Conservation (phyloP, 768 basidiomycete genomes). For the Mycena belliarum region DNA sequence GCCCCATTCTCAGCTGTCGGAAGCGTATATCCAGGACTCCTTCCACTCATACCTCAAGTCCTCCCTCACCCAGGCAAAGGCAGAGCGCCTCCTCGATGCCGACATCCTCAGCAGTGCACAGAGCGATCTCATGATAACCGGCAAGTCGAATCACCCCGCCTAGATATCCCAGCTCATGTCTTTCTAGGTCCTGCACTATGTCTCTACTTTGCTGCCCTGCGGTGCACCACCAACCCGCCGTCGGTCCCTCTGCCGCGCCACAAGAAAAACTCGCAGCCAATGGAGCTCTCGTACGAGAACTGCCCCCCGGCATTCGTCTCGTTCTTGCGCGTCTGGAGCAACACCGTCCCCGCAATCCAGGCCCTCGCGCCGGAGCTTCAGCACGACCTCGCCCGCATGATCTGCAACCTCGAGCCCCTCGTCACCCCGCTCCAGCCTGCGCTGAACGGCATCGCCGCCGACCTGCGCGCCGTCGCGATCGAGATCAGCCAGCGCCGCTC, state of each 20-base stretch:
- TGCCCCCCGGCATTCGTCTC: conserved; percentile 47
- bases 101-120: conserved; percentile 77
- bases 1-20: conserved; percentile 44
- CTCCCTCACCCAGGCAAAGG: conserved; percentile 76
- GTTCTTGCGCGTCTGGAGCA: conserved; percentile 75
- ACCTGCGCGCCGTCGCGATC: conserved; percentile 82
- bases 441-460: conserved; percentile 68
- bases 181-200: conserved; percentile 72
- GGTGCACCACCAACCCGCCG: conserved; percentile 74
- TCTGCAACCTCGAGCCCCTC: conserved; percentile 64
- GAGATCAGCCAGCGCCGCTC: conserved; percentile 84
- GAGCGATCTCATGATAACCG: conserved; percentile 84
- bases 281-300: conserved; percentile 19
- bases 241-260: conserved; percentile 75
- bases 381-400: conserved; percentile 80
- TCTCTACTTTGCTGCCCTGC: conserved; percentile 81
- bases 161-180: not conserved
- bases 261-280: conserved; percentile 45
- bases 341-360: conserved; percentile 66
- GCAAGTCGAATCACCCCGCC: conserved; percentile 32
- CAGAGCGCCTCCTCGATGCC: conserved; percentile 70
- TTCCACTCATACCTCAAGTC: conserved; percentile 85
- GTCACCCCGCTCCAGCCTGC: conserved; percentile 39
- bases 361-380: conserved; percentile 60
- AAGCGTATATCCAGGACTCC: conserved; percentile 69